A percentile compares a stretch with the other conserved stretches of the same genome.
Evolutionary conservation across 495 filamentous ascomycete species (phyloP).

Genomic region (Penicillium cataractarum): DNA sequence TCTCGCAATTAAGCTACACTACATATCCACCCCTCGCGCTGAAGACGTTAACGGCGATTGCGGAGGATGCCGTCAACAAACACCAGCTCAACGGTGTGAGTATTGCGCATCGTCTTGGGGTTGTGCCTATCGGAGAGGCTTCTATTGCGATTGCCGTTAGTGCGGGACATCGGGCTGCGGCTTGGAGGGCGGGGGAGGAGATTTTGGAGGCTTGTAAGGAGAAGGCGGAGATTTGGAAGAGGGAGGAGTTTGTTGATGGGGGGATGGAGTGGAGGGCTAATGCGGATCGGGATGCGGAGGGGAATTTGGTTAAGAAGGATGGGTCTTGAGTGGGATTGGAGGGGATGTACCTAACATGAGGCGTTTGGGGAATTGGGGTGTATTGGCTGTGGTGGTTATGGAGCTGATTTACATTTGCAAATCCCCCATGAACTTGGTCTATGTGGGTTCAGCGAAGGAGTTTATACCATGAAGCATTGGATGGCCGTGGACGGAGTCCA

Average conservation of each 20-base stretch:
- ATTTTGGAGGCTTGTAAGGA: constrained; percentile 86
- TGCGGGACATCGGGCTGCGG: constrained; percentile 81
- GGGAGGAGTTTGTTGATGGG: constrained; percentile 86
- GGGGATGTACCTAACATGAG: background rate
- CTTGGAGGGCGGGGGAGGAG: constrained; percentile 89
- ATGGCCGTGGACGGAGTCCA: background rate
- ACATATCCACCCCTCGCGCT: constrained; percentile 80
- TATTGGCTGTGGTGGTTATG: background rate
- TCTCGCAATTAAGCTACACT: constrained; percentile 78
- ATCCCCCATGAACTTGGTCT: background rate
- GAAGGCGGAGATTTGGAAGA: constrained; percentile 92
- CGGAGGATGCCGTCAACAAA: constrained; percentile 55
- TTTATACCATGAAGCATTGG: constrained; percentile 4
- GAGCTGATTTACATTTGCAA: background rate
- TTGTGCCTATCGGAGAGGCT: constrained; percentile 85
- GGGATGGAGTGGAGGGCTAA: constrained; percentile 88
- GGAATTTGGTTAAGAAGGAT: constrained; percentile 26
- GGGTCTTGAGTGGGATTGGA: background rate
- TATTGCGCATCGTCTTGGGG: constrained; percentile 85
- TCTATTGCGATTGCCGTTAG: constrained; percentile 91
- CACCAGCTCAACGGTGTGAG: constrained; percentile 70
- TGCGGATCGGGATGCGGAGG: constrained; percentile 67
- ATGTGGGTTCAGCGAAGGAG: background rate
- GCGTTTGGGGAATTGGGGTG: background rate
- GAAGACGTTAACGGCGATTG: constrained; percentile 73